Percentiles rank a stretch among this genome's conserved stretches.
These are phyloP conservation scores for Plasmopara halstedii DNA, from an alignment of 352 stramenopile species.

Conservation along the genomic window DNA sequence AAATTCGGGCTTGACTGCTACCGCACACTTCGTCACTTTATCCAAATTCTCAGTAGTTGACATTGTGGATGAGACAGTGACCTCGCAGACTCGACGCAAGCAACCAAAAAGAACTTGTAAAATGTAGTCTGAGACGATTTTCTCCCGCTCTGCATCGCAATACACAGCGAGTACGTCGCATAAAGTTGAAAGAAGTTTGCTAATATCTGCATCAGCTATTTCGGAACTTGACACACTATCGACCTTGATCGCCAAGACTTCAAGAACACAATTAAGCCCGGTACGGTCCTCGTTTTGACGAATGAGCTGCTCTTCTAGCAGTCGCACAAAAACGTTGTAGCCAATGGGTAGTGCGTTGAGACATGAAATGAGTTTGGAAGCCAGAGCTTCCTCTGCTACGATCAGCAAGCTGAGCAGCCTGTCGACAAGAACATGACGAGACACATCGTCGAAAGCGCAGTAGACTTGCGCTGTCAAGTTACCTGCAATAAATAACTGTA, in stretches of 20 bases:
- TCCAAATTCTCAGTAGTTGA: constrained; percentile 1
- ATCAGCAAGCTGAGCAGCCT: constrained; percentile 53
- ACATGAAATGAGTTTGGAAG: constrained; percentile 42
- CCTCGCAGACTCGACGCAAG: constrained; percentile 61
- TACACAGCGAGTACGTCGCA: constrained; percentile 53
- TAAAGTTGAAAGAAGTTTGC: constrained; percentile 47
- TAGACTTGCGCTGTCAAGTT: constrained; percentile 39
- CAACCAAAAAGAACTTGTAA: constrained; percentile 73
- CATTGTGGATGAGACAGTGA: constrained; percentile 5
- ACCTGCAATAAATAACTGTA: constrained; percentile 38
- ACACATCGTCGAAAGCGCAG: constrained; percentile 36
- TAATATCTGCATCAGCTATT: constrained; percentile 14
- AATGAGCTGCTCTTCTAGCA: constrained; percentile 40
- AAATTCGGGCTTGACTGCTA: constrained; percentile 39
- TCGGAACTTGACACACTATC: constrained; percentile 29
- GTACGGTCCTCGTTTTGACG: constrained; percentile 23
- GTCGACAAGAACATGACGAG: constrained; percentile 38
- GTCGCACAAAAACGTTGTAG: constrained; percentile 42
- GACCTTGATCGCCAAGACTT: constrained; percentile 69
- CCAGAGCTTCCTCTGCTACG: constrained; percentile 48
- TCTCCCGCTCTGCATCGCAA: constrained; percentile 40
- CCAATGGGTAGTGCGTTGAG: constrained; percentile 46
- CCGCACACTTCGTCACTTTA: constrained; percentile 16
- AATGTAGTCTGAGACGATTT: constrained; percentile 69
- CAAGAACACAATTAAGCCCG: constrained; percentile 64